Conservation (phyloP, 2,329 filamentous ascomycete genomes). For the Hysterium pulicare region DNA sequence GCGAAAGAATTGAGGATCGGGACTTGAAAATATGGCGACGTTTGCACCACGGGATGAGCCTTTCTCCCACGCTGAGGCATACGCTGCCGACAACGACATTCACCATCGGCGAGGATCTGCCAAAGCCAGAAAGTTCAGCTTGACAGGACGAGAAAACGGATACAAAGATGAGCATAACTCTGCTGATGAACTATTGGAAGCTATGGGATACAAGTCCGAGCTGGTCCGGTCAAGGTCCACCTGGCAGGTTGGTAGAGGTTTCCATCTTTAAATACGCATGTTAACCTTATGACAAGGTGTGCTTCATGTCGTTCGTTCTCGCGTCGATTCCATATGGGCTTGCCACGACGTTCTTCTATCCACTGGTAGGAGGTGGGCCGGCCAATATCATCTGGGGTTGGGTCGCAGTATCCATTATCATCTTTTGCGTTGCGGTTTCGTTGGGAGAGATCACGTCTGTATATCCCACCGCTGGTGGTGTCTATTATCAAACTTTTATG, state of each 20-base stretch:
- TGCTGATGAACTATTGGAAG: slow-evolving; percentile 61
- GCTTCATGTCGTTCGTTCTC: slow-evolving; percentile 74
- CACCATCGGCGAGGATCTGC: background rate
- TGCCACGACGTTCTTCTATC: slow-evolving; percentile 66
- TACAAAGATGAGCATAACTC: background rate
- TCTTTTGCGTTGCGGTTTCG: slow-evolving; percentile 67
- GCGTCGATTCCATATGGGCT: slow-evolving; percentile 73
- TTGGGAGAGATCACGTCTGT: slow-evolving; percentile 73
- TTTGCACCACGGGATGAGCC: background rate
- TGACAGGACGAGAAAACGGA: background rate
- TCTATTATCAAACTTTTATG: slow-evolving; percentile 79
- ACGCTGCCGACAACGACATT: background rate
- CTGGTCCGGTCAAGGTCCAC: slow-evolving; percentile 63
- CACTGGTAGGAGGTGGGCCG: slow-evolving; percentile 63
- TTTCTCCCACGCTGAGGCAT: background rate
- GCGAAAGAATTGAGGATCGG: no score
- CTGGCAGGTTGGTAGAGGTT: slow-evolving; percentile 65
- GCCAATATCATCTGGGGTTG: slow-evolving; percentile 72
- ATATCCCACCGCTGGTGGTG: slow-evolving; percentile 72
- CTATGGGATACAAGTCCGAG: slow-evolving; percentile 65
- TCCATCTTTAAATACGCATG: no score
- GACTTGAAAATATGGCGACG: background rate
- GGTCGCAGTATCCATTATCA: slow-evolving; percentile 65
- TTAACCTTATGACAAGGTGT: no score
- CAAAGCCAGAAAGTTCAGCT: slow-evolving; percentile 1